Conservation (phyloP, 768 basidiomycete genomes). For the Mrakia blollopis region DNA sequence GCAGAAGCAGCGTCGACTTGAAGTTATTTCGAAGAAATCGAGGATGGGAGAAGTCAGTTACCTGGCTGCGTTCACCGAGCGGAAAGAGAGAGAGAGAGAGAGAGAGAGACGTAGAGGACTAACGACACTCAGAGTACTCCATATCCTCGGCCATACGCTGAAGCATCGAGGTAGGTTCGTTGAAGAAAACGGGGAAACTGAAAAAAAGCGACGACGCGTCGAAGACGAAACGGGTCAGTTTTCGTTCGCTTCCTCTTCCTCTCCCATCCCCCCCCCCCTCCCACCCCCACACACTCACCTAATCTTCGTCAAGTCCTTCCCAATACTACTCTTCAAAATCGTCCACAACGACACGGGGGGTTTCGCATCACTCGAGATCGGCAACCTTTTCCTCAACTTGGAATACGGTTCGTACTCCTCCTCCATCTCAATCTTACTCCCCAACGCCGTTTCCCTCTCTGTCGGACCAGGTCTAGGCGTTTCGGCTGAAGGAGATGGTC, state of each 20-base stretch:
- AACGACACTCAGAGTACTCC: constrained; percentile 90
- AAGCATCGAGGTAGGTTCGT: constrained; percentile 79
- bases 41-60: neutral
- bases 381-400: constrained; percentile 57
- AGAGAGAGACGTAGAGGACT: constrained; percentile 43
- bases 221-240: neutral
- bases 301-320: constrained; percentile 94
- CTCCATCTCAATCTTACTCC: constrained; percentile 39
- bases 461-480: no score
- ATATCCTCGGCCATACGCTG: constrained; percentile 97
- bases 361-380: constrained; percentile 66
- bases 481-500: constrained; percentile 36
- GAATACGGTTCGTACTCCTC: constrained; percentile 64
- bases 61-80: no score
- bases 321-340: constrained; percentile 89
- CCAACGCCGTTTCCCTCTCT: constrained; percentile 25
- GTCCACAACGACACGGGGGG: constrained; percentile 90
- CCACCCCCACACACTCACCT: constrained; percentile 42
- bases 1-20: constrained; percentile 44
- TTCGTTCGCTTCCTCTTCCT: no score
- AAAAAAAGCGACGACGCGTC: no score
- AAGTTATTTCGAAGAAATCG: neutral
- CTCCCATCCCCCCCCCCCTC: neutral
- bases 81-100: constrained; percentile 12
- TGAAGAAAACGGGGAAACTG: constrained; percentile 38